phyloP scores from a whole-genome alignment of 768 basidiomycete genomes.

The Podaxis carcinomalis region DNA sequence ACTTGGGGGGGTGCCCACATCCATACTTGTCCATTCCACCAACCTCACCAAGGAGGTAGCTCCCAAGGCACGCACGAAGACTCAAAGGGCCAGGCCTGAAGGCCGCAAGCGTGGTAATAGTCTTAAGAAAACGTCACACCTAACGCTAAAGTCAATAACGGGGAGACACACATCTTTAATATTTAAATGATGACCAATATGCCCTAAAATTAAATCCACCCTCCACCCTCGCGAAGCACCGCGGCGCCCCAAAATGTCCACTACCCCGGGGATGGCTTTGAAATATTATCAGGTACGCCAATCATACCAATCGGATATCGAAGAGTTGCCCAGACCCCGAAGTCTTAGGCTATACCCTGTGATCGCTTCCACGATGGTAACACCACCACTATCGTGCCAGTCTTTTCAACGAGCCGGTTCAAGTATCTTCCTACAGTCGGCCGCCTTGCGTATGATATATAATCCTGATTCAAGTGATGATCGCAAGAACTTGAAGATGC shows the following conservation, averaged over 20 bases:
- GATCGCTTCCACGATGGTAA: not conserved
- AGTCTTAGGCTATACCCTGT: not conserved
- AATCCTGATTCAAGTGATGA: not conserved
- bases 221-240: not conserved
- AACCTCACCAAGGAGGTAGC: not conserved
- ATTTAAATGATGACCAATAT: not conserved
- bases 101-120: not conserved
- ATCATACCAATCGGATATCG: not conserved
- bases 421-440: not conserved
- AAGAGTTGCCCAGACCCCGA: not conserved
- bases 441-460: not conserved
- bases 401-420: not conserved
- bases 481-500: not conserved
- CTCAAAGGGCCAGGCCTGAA: too few relatives aligned
- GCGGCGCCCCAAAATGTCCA: not conserved
- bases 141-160: not conserved
- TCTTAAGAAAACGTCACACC: not conserved
- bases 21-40: not conserved
- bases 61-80: not conserved
- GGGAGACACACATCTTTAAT: not conserved
- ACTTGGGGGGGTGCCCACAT: not conserved
- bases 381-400: not conserved
- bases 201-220: conserved; percentile 1
- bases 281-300: not conserved
- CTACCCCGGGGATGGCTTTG: not conserved